Conservation (phyloP, 148 eudicot species). For the Rhododendron kiyosumense region DNA sequence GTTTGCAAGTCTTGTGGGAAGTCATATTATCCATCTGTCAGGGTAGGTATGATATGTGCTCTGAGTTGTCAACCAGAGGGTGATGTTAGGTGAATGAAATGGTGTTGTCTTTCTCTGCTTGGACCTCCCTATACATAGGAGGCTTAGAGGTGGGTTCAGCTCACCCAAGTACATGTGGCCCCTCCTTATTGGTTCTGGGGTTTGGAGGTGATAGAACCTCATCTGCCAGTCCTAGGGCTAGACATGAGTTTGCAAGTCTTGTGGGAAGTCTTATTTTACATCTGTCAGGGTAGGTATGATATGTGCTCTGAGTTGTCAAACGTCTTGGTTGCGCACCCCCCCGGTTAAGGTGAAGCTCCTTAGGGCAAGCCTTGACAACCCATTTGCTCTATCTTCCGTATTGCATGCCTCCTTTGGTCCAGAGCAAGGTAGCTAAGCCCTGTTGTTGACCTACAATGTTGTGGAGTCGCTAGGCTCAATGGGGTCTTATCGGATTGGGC, state of each 20-base stretch:
- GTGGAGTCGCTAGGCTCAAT: neutral
- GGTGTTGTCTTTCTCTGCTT: neutral
- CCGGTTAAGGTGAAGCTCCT: neutral
- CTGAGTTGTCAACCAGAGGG: neutral
- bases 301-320: neutral
- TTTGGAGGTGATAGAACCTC: neutral
- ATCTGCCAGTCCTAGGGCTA: neutral
- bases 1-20: neutral
- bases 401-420: neutral
- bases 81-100: neutral
- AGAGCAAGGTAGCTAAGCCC: neutral
- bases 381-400: neutral
- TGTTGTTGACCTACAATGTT: neutral
- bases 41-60: neutral
- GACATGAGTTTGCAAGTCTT: neutral
- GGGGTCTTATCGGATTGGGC: neutral
- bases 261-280: neutral
- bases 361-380: neutral
- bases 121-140: neutral
- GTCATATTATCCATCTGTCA: neutral
- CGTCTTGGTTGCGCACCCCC: neutral
- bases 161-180: neutral
- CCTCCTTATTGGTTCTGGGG: neutral
- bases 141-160: neutral
- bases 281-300: neutral